phyloP scores from a whole-genome alignment of 2,329 filamentous ascomycete species.

The Fusarium fujikuroi region DNA sequence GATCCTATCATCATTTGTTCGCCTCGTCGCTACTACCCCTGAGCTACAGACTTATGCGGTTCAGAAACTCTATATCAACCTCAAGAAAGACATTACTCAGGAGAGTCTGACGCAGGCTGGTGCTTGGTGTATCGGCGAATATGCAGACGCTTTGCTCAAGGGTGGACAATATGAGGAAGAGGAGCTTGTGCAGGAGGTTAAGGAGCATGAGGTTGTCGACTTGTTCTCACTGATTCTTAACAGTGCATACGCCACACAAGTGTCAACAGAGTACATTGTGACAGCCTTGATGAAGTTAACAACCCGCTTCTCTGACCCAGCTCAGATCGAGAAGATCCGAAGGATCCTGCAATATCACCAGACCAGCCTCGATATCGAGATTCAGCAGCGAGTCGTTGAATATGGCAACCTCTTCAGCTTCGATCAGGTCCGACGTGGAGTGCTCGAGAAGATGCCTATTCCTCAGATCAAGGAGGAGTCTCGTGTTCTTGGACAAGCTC shows the following conservation, averaged over 20 bases:
- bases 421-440: conserved; percentile 86
- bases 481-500: conserved; percentile 84
- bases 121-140: conserved; percentile 98
- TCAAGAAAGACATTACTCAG: conserved; percentile 97
- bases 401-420: conserved; percentile 94
- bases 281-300: conserved; percentile 96
- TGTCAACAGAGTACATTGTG: conserved; percentile 94
- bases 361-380: conserved; percentile 90
- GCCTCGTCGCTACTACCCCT: conserved; percentile 91
- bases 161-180: conserved; percentile 95
- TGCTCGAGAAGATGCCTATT: conserved; percentile 96
- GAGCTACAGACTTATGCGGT: conserved; percentile 97
- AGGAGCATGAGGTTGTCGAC: conserved; percentile 90
- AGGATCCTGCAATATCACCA: conserved; percentile 81
- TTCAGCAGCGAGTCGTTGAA: conserved; percentile 95
- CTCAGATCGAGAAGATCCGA: conserved; percentile 88
- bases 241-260: conserved; percentile 92
- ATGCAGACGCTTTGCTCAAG: conserved; percentile 87
- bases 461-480: conserved; percentile 97
- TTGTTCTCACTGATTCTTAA: conserved; percentile 92
- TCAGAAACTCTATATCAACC: conserved; percentile 88
- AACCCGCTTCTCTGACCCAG: conserved; percentile 81
- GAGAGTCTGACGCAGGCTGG: conserved; percentile 93
- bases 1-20: conserved; percentile 95
- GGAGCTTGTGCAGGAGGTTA: conserved; percentile 82